Evolutionary conservation across 2,329 filamentous ascomycete species (phyloP), one percentile per base, ranked within the genome.

Genomic region (Fusarium miscanthi): DNA sequence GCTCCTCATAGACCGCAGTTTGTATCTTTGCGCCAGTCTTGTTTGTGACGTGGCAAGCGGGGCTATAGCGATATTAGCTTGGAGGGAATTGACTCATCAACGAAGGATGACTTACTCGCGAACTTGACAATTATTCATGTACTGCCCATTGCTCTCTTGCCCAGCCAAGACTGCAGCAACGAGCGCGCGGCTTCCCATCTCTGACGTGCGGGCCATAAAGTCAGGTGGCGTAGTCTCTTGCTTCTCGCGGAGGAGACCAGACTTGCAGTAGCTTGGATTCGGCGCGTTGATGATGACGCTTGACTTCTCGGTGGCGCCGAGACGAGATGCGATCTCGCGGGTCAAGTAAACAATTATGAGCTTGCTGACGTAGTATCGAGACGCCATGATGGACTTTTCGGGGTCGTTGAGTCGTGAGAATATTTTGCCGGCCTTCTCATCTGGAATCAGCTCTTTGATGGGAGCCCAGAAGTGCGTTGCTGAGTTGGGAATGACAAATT

Each of bases 201-300:
- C 87, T 0, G 84, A 80, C 0, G 80, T 81, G 2, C 85, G 80
- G 2, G 83, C 86, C 16, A 86, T 33, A 16, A 84, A 63, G 3
- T 64, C 67, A 2, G 58, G 64, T 0, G 64, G 58, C 0, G 49
- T n/a, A 6, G 11, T 2, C 0, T 27, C 25, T 42, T 56, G 7
- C 14, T n/a, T 59, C 25, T 76, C 70, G 6, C 72, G 66, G 3
- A 74, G 31, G 5, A 83, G 72, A 13, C 73, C 73, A 0, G 82
- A 84, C 56, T 82, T 81, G 78, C 83, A 84, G 59, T 79, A 82
- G 46, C 83, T 84, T 4, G 83, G 82, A 51, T 84, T 84, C 0
- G 82, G 80, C 17, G 82, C 78, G 63, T 84, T 84, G 63, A 85
- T 64, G 23, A 83, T 77, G 21, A 80, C 66, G 0, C 11, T 4